Evolutionary conservation across 371 early-diverging fungal species (phyloP).

Genomic region (Chytridiales sp.): DNA sequence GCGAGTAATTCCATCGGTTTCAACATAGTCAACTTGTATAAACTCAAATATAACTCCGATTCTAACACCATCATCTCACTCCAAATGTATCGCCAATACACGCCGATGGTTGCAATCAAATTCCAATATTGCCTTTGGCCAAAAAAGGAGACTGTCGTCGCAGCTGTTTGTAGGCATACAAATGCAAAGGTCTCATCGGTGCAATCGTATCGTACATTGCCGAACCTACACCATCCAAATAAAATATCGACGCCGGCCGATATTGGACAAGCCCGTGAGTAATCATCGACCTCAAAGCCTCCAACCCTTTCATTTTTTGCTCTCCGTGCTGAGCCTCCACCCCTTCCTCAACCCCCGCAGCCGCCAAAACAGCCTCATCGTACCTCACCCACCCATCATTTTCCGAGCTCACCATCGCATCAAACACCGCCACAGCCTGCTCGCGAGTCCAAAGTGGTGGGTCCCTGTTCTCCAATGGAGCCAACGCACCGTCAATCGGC

Average conservation of each 20-base stretch:
- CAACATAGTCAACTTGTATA: no score
- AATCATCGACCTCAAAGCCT: conserved; percentile 10
- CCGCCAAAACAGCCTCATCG: not conserved
- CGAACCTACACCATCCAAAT: conserved; percentile 12
- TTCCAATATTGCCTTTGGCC: no score
- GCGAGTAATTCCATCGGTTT: no score
- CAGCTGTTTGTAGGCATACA: conserved; percentile 10
- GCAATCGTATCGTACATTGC: not conserved
- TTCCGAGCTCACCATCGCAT: not conserved
- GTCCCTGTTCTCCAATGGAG: conserved; percentile 2
- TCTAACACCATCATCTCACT: no score
- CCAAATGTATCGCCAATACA: no score
- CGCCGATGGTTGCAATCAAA: no score
- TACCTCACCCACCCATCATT: not conserved
- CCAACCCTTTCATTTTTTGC: not conserved
- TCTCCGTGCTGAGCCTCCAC: not conserved
- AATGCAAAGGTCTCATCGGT: conserved; percentile 15
- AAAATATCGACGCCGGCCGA: conserved; percentile 9
- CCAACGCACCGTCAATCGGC: not conserved
- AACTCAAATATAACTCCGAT: no score
- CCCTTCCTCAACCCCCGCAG: not conserved
- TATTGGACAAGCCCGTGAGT: conserved; percentile 13
- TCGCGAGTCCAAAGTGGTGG: conserved; percentile 8
- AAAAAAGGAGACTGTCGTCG: no score
- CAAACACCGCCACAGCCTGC: conserved; percentile 12